Evolutionary conservation across 129 eudicot species (phyloP), one percentile per base, ranked within the genome.

Genomic region (Centella asiatica): DNA sequence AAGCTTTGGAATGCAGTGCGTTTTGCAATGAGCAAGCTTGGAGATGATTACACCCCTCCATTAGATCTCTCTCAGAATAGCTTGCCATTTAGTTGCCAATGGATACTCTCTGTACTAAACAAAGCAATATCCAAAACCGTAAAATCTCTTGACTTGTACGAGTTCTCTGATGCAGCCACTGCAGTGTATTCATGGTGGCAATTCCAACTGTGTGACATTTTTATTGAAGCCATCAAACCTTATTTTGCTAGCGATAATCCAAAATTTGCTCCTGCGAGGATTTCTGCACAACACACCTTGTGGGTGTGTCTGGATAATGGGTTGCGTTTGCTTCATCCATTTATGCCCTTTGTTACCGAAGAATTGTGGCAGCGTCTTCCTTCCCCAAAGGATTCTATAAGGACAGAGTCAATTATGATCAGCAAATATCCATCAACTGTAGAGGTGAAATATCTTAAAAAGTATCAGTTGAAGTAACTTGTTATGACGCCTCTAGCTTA

Each of bases 321-420:
- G 34, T 67, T 90, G 57, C 76, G 87, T 26, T 72, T 90, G 71
- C 94, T 90, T 26, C 95, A 90, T 70, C 97, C 97, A 13, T 86
- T 89, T 68, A 90, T 90, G 97, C 97, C 97, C 10, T 90, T 64
- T 64, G 89, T 90, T 61, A 86, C 94, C 1, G 97, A 90, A 71
- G 97, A 90, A 61, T 66, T 90, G 67, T 90, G 97, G 97, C 97
- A 90, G 72, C 82, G 97, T 17, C 95, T 90, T 59, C 97, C 97
- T 59, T 72, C 92, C 29, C 70, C 80, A 29, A 72, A 76, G 36
- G 77, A 77, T 62, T 70, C 68, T 72, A 60, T 67, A 42, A 69
- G 81, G 74, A 82, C 81, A 77, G 82, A 90, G 63, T 86, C 97
- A 8, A 86, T 90, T 39, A 79, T 90, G 94, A 77, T 84, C 39